Evolutionary conservation across 2,329 filamentous ascomycete genomes (phyloP), one percentile per base, ranked within the genome.

Genomic region (Elsinoe ampelina): DNA sequence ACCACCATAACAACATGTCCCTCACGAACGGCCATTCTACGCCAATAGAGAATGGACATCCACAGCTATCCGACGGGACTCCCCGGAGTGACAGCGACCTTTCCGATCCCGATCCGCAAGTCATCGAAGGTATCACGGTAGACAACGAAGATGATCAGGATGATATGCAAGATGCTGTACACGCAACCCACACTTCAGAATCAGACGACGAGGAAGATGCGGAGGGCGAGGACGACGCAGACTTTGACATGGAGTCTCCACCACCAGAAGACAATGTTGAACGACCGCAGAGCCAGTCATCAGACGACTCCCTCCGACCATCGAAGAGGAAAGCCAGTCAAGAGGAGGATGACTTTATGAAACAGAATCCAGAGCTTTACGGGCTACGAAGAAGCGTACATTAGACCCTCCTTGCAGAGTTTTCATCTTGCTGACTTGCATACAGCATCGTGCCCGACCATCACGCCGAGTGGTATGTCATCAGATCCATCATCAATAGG

Each of bases 321-420:
- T 72, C 78, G 60, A 95, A 95, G 77, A 86, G 90, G 62, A 83
- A 78, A 65, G 69, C 70, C 70, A 78, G 67, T 69, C 72, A 81
- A 36, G 83, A 85, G 54, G 71, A 93, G 64, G 86, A 93, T 58
- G 85, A 90, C 47, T 91, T 84, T 67, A 95, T 97, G 65, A 81
- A 85, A 65, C 87, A 89, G 67, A 95, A 98, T 66, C 93, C 93
- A 43, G 90, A 95, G 73, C 78, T 98, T 7, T 98, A 97, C 75
- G 93, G 93, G 48, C 78, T 98, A 63, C 84, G 93, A 64, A 83
- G 93, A 75, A 98, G 93, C 76, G 91, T 93, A 84, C 61, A 86
- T 73, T 54, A 13, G 13, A 8, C 35, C 39, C 51, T 61, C 52
- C 57, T 35, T n/a, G 55, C 32, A 43, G 55, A 39, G 56, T 51